These are phyloP conservation scores for Kregervanrija pseudodelftensis DNA, from an alignment of 805 yeast species.

Conservation along the genomic window DNA sequence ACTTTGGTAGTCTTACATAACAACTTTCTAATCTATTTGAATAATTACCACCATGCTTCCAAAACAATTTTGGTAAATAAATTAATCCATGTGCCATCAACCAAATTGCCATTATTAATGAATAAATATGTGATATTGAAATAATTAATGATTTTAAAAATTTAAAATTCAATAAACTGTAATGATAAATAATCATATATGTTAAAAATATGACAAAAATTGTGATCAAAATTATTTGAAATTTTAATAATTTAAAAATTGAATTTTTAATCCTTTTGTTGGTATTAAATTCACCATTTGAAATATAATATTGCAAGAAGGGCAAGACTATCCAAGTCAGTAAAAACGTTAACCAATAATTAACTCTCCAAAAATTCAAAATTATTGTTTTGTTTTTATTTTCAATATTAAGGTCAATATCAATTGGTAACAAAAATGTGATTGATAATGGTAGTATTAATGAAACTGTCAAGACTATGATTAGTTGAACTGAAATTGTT, in stretches of 20 bases:
- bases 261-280: conserved; percentile 48
- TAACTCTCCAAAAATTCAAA: conserved; percentile 52
- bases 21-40: conserved; percentile 22
- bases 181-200: conserved; percentile 43
- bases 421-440: conserved; percentile 67
- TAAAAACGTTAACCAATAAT: conserved; percentile 76
- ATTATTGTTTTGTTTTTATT: conserved; percentile 21
- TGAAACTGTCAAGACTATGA: conserved; percentile 46
- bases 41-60: conserved; percentile 18
- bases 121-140: conserved; percentile 71
- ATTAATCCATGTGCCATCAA: conserved; percentile 78
- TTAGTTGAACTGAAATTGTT: conserved; percentile 35
- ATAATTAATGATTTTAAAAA: conserved; percentile 61
- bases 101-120: conserved; percentile 71
- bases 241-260: conserved; percentile 45
- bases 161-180: conserved; percentile 28
- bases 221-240: conserved; percentile 50
- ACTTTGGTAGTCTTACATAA: conserved; percentile 49
- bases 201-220: conserved; percentile 47
- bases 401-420: conserved; percentile 48
- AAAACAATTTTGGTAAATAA: conserved; percentile 47
- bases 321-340: conserved; percentile 77
- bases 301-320: conserved; percentile 61
- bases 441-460: conserved; percentile 71
- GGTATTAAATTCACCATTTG: conserved; percentile 57